phyloP scores from a whole-genome alignment of 345 rosid genomes.

The Brassica rapa region DNA sequence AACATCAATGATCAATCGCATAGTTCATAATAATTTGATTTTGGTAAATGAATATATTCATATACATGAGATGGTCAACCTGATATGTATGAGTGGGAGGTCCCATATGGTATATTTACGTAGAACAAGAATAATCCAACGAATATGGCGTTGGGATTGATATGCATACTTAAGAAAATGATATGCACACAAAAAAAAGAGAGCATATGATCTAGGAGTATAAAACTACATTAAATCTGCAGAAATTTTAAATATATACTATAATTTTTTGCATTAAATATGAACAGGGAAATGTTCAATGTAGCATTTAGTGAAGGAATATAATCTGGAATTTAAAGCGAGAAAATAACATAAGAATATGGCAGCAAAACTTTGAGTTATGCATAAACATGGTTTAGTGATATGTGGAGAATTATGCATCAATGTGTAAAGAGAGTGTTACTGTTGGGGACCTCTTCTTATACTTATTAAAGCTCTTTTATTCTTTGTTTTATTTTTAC shows the following conservation, averaged over 20 bases:
- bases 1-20: background rate
- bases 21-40: background rate
- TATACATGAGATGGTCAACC: slow-evolving; percentile 24
- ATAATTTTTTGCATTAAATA: background rate
- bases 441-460: slow-evolving; percentile 57
- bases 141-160: slow-evolving; percentile 37
- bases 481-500: slow-evolving; percentile 38
- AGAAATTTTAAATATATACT: background rate
- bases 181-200: background rate
- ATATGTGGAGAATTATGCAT: slow-evolving; percentile 46
- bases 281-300: slow-evolving; percentile 13
- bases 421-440: slow-evolving; percentile 49
- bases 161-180: slow-evolving; percentile 17
- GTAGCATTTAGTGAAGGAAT: slow-evolving; percentile 25
- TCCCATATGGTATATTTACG: slow-evolving; percentile 40
- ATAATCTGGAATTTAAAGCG: background rate
- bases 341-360: slow-evolving; percentile 25
- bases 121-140: slow-evolving; percentile 37
- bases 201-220: slow-evolving; percentile 26
- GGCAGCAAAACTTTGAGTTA: slow-evolving; percentile 39
- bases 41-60: background rate
- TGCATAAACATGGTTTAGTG: slow-evolving; percentile 24
- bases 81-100: slow-evolving; percentile 38
- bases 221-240: slow-evolving; percentile 11
- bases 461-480: slow-evolving; percentile 43